Percentiles rank a stretch among this genome's conserved stretches.
These are phyloP conservation scores for Stagonosporopsis tanaceti DNA, from an alignment of 2,329 filamentous ascomycete species.

Conservation along the genomic window DNA sequence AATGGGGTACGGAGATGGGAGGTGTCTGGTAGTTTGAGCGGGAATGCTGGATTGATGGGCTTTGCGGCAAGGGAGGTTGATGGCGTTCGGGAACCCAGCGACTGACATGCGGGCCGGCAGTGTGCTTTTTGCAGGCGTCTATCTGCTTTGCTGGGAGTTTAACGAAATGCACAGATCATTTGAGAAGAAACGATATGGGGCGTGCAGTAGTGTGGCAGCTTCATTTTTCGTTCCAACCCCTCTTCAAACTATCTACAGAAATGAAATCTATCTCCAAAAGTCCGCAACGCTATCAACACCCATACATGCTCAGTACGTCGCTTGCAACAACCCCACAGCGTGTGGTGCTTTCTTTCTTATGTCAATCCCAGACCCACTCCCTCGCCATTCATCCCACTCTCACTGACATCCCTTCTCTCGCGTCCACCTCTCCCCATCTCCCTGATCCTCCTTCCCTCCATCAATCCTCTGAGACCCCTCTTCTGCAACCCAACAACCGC, in stretches of 20 bases:
- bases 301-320: conserved; percentile 2
- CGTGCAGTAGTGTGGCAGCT: background rate
- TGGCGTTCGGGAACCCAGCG: too few species aligned
- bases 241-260: conserved; percentile 18
- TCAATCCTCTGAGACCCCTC: conserved; percentile 85
- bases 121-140: too few species aligned
- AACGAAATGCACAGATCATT: too few species aligned
- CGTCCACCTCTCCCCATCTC: conserved; percentile 66
- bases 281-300: conserved; percentile 4
- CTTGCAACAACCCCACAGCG: background rate
- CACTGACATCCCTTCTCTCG: conserved; percentile 13
- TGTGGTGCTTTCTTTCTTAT: background rate
- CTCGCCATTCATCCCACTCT: conserved; percentile 17
- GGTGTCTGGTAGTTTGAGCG: too few species aligned
- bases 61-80: too few species aligned
- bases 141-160: too few species aligned
- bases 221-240: background rate
- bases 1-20: too few species aligned
- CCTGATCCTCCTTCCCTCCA: conserved; percentile 89
- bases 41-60: too few species aligned
- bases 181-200: too few species aligned
- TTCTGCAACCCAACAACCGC: conserved; percentile 96
- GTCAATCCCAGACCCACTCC: conserved; percentile 12
- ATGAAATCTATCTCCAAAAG: conserved; percentile 7
- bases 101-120: too few species aligned